These are phyloP conservation scores for Suhomyces xylopsoci DNA, from an alignment of 805 yeast species.

Conservation along the genomic window DNA sequence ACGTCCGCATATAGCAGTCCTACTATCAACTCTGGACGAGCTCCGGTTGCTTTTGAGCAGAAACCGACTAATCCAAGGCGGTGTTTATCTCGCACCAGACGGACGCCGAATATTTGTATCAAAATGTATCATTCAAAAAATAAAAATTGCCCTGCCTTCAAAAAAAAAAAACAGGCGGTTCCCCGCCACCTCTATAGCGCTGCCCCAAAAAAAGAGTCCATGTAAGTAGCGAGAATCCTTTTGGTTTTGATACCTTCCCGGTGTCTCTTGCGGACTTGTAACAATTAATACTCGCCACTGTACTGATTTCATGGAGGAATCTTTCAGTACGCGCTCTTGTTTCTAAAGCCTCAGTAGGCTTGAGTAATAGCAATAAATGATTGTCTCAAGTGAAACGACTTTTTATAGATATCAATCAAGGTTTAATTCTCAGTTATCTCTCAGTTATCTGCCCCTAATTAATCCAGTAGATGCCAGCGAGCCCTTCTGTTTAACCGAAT, in stretches of 20 bases:
- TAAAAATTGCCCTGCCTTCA: background rate
- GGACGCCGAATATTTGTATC: background rate
- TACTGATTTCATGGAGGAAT: background rate
- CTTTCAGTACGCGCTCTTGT: background rate
- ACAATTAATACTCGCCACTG: background rate
- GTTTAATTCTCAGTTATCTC: background rate
- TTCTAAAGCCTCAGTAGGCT: background rate
- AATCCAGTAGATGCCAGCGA: background rate
- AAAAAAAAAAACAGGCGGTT: background rate
- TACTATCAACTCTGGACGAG: no score
- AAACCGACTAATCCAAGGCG: background rate
- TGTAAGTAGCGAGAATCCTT: background rate
- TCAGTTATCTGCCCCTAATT: background rate
- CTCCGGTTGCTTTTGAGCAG: background rate
- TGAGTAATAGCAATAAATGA: background rate
- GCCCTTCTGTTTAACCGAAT: background rate
- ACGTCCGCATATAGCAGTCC: background rate
- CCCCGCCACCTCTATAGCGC: background rate
- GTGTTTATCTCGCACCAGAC: background rate
- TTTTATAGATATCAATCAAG: background rate
- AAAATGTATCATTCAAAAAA: background rate
- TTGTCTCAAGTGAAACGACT: background rate
- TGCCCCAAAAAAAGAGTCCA: background rate
- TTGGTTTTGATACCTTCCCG: background rate
- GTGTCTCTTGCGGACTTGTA: background rate